These are phyloP conservation scores for Nannizzia gypsea DNA, from an alignment of 2,329 filamentous ascomycete species.

Conservation along the genomic window DNA sequence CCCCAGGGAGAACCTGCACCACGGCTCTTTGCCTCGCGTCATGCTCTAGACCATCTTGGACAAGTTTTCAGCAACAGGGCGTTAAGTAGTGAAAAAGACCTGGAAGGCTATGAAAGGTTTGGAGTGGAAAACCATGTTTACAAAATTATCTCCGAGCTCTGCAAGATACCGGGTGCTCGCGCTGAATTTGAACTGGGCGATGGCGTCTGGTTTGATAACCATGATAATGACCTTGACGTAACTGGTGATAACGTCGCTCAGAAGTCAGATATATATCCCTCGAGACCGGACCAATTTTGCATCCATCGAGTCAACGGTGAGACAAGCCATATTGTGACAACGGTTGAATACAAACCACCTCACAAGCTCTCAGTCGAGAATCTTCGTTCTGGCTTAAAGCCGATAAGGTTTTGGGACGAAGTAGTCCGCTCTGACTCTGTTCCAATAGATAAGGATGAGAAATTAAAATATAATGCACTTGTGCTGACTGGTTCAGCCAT, in stretches of 20 bases:
- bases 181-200: slow-evolving; percentile 17
- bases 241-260: slow-evolving; percentile 8
- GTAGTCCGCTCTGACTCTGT: slow-evolving; percentile 1
- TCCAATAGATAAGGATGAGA: slow-evolving; percentile 12
- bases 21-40: slow-evolving; percentile 14
- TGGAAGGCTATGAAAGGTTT: slow-evolving; percentile 21
- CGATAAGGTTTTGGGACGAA: slow-evolving; percentile 5
- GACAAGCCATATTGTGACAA: neutral
- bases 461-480: slow-evolving; percentile 19
- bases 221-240: slow-evolving; percentile 12
- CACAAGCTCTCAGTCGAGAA: slow-evolving; percentile 13
- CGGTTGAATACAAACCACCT: slow-evolving; percentile 18
- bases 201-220: slow-evolving; percentile 17
- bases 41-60: slow-evolving; percentile 13
- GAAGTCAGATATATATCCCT: slow-evolving; percentile 6
- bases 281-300: slow-evolving; percentile 18
- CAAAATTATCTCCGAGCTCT: slow-evolving; percentile 21
- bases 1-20: slow-evolving; percentile 8
- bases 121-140: slow-evolving; percentile 21
- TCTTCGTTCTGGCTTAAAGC: neutral
- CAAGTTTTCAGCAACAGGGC: slow-evolving; percentile 10
- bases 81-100: slow-evolving; percentile 22
- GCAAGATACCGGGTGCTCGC: slow-evolving; percentile 19
- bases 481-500: slow-evolving; percentile 16
- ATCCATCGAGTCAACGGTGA: slow-evolving; percentile 13